phyloP scores from a whole-genome alignment of 2,329 filamentous ascomycete species.

The Xylaria sp. region DNA sequence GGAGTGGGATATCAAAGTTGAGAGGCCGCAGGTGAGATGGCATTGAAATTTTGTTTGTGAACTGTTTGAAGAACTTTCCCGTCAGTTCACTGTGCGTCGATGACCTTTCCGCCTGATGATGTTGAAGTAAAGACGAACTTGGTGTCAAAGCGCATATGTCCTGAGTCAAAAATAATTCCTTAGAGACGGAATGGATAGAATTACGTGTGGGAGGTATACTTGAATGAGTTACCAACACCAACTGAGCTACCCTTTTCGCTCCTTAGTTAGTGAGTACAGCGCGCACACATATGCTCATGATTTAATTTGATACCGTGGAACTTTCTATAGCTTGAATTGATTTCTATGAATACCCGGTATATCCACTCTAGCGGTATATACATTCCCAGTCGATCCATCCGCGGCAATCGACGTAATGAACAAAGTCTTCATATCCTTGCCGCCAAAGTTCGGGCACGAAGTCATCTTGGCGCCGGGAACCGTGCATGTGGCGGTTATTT shows the following conservation, averaged over 20 bases:
- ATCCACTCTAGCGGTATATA: slow-evolving; percentile 35
- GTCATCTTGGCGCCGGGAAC: slow-evolving; percentile 35
- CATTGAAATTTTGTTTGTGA: neutral
- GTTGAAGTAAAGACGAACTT: neutral
- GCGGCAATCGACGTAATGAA: slow-evolving; percentile 36
- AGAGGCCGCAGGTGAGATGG: neutral
- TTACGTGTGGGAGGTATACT: neutral
- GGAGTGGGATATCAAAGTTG: slow-evolving; percentile 1
- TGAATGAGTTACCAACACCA: no score
- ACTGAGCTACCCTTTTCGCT: no score
- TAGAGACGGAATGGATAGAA: neutral
- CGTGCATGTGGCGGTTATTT: slow-evolving; percentile 16
- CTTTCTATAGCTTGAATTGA: slow-evolving; percentile 6
- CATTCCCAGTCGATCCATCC: slow-evolving; percentile 30
- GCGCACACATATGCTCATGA: neutral
- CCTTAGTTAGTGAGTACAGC: slow-evolving; percentile 52
- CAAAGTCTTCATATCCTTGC: slow-evolving; percentile 34
- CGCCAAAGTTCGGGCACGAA: slow-evolving; percentile 34
- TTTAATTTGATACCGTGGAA: neutral
- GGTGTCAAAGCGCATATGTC: neutral
- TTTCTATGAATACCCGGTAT: slow-evolving; percentile 25
- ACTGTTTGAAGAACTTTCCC: neutral
- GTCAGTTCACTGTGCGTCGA: no score
- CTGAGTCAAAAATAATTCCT: neutral
- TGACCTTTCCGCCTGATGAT: neutral